phyloP scores from a whole-genome alignment of 2,329 filamentous ascomycete genomes.

The Chalaropsis thielavioides region DNA sequence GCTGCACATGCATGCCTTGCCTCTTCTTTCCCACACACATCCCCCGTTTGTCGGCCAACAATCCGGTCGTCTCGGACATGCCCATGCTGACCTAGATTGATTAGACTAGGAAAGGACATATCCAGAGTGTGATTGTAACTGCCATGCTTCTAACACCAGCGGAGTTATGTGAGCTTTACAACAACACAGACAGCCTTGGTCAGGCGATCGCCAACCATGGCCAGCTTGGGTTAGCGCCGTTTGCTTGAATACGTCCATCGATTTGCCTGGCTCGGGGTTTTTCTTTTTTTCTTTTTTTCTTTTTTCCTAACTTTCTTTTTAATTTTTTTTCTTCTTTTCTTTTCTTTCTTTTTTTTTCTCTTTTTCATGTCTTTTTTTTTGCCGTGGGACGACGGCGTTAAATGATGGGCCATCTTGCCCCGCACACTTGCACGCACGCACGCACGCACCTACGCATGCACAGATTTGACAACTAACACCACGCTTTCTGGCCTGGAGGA shows the following conservation, averaged over 20 bases:
- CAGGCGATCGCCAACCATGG: neutral
- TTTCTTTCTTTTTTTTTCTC: too few species aligned
- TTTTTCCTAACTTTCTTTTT: too few species aligned
- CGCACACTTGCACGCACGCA: too few species aligned
- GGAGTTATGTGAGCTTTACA: neutral
- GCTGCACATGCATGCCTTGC: too few species aligned
- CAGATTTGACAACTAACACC: neutral
- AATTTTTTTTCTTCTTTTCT: too few species aligned
- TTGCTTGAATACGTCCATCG: neutral
- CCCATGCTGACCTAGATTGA: neutral
- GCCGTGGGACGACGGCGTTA: neutral
- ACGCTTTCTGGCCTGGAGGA: neutral
- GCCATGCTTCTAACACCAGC: neutral
- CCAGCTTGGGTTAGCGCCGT: neutral
- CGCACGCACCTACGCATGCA: too few species aligned
- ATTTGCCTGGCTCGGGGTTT: neutral
- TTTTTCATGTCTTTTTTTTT: too few species aligned
- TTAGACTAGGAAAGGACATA: neutral
- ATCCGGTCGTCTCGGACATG: neutral
- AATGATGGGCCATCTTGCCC: neutral
- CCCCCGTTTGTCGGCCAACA: neutral
- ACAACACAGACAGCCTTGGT: neutral
- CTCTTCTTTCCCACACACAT: neutral
- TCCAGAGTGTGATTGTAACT: neutral
- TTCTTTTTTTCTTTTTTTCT: too few species aligned